Base-by-base conservation (phyloP, 257 asterid genomes). In the Jacaranda mimosifolia region DNA sequence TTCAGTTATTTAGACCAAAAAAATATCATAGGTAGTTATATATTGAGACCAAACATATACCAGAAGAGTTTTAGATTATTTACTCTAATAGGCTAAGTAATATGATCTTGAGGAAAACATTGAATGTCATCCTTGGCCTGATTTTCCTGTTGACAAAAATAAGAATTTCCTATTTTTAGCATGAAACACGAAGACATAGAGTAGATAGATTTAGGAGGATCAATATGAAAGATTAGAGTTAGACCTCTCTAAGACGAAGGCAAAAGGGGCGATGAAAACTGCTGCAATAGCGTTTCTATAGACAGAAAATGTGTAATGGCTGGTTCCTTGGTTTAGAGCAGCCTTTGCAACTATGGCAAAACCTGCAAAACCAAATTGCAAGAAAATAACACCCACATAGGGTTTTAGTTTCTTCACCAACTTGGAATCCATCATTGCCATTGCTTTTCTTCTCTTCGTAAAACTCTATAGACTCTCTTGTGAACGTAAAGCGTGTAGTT, bases 21-120 rank as follows among this genome's bases (percentile, higher is more conserved):
- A 8, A 40, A 3, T 15, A 38, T 36, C 7, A 35, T 8, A 32
- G 7, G 3, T 63, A 14, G 7, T 14, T 19, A 5, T n/a, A n/a
- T 62, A 36, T 26, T 11, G 12, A 51, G 9, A 39, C 0, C n/a
- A 5, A 39, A n/a, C n/a, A 8, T 26, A 3, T 15, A 38, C 15
- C 7, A n/a, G 15, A 19, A 21, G 17, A 39, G 9, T 21, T 56
- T 39, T 58, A 12, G 76, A 38, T 6, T 60, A 60, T 66, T 75
- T 86, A 91, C 97, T 89, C 96, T n/a, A 90, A 21, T 53, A 87
- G 70, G 48, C 88, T 85, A n/a, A 92, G 86, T 39, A 92, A 45
- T 56, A 88, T 17, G 66, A 92, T 86, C 87, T 86, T 92, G 67
- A 65, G 52, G 77, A 90, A 63, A 9, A 86, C 58, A 12, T 76